phyloP scores from a whole-genome alignment of 2,329 filamentous ascomycete genomes.

The Myriosclerotinia duriaeana region DNA sequence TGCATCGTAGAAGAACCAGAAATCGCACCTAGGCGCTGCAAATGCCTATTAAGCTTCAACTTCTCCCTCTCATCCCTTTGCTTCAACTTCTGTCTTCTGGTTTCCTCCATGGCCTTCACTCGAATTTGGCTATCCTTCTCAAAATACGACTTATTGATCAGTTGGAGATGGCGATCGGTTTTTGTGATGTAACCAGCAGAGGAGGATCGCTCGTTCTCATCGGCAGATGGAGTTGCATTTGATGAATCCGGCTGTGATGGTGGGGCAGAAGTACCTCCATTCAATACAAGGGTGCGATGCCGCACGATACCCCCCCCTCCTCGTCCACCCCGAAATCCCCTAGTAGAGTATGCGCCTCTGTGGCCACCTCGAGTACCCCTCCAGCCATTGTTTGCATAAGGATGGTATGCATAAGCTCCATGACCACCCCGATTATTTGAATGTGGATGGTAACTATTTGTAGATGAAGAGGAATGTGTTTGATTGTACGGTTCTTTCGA shows the following conservation, averaged over 20 bases:
- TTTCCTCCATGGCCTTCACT: constrained; percentile 70
- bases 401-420: constrained; percentile 31
- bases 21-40: constrained; percentile 43
- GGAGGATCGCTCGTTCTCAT: constrained; percentile 30
- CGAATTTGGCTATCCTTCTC: constrained; percentile 70
- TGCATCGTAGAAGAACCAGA: constrained; percentile 21
- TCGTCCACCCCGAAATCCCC: constrained; percentile 43
- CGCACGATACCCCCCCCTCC: constrained; percentile 46
- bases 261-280: constrained; percentile 41
- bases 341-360: constrained; percentile 33
- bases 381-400: constrained; percentile 35
- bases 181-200: constrained; percentile 65
- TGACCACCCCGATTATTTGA: constrained; percentile 18
- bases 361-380: constrained; percentile 33
- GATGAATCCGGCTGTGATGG: constrained; percentile 26
- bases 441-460: constrained; percentile 27
- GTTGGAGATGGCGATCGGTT: constrained; percentile 73
- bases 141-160: constrained; percentile 79
- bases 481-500: constrained; percentile 38
- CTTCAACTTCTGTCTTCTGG: constrained; percentile 56
- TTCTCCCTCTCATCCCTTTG: constrained; percentile 59
- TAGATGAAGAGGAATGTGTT: constrained; percentile 23
- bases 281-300: constrained; percentile 65
- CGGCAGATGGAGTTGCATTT: constrained; percentile 25
- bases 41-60: constrained; percentile 52